Base-by-base conservation (phyloP, 1,284 basidiomycete genomes). In the Ganoderma lucidum region DNA sequence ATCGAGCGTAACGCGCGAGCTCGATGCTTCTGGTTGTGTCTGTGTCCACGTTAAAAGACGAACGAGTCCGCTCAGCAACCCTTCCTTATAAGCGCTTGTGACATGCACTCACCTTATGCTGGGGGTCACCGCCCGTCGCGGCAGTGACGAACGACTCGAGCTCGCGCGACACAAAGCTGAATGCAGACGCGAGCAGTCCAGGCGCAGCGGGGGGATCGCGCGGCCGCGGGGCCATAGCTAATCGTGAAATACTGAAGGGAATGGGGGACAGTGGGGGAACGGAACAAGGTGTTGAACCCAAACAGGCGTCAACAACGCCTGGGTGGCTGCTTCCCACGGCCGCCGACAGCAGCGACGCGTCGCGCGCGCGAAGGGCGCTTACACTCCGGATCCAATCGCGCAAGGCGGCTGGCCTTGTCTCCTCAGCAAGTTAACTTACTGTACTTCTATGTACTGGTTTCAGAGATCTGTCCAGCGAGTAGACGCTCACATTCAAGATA, bases 81-180 rank as follows among this genome's bases (percentile, higher is more conserved):
- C 6, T 30, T 10, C n/a, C 12, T 41, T 60, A 51, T 65, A 67
- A 41, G 61, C 64, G 41, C 62, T 44, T 14, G 12, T 17, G 44
- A 30, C 23, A 19, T 28, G 15, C 28, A 68, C 73, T 62, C 68
- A 74, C 74, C 60, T 72, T 67, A 14, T 71, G 65, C 9, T 71
- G 63, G 23, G 69, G 58, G n/a, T 71, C 70, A 35, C 71, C 67
- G 32, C 90, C 90, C 4, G 88, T 88, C 63, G 92, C 92, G 74
- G 83, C 89, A 48, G 85, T 80, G 23, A 93, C 84, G 78, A 93
- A 93, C 17, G 89, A 89, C 62, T 88, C 88, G 39, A 93, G 75
- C 78, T 93, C 92, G 59, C 87, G 83, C n/a, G 91, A 87, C 4
- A 93, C 86, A 76, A 89, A 92, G 76, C 80, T 85, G 74, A 93